Percentiles rank a stretch among this genome's conserved stretches.
These are phyloP conservation scores for Clarkia xantiana DNA, from an alignment of 345 rosid genomes.

Conservation along the genomic window DNA sequence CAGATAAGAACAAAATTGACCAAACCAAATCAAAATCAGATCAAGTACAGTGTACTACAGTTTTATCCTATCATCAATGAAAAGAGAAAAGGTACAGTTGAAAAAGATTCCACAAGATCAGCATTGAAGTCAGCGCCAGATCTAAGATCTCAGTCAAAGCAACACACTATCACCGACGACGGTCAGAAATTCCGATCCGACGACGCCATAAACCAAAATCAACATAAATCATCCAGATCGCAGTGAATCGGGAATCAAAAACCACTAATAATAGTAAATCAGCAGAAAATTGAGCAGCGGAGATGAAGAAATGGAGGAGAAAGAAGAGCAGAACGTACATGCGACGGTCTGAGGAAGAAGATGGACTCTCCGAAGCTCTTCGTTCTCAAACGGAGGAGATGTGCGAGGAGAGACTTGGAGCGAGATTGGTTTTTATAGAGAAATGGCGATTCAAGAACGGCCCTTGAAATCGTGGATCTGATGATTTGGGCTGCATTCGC, in stretches of 20 bases:
- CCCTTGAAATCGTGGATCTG: no score
- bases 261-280: neutral
- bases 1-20: no score
- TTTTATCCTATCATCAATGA: no score
- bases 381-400: neutral
- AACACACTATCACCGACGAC: no score
- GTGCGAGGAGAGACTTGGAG: neutral
- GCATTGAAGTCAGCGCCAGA: no score
- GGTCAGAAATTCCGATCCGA: no score
- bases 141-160: no score
- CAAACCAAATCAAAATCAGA: no score
- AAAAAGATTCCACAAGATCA: no score
- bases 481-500: no score
- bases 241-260: neutral
- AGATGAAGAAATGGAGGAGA: neutral
- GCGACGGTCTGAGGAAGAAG: neutral
- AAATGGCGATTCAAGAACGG: neutral
- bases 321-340: neutral
- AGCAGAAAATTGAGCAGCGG: neutral
- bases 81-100: no score
- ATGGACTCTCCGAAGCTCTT: neutral
- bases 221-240: neutral
- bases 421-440: neutral
- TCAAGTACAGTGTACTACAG: no score
- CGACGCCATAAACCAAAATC: neutral